Evolutionary conservation across 768 basidiomycete species (phyloP).

Genomic region (Epithele typhae): DNA sequence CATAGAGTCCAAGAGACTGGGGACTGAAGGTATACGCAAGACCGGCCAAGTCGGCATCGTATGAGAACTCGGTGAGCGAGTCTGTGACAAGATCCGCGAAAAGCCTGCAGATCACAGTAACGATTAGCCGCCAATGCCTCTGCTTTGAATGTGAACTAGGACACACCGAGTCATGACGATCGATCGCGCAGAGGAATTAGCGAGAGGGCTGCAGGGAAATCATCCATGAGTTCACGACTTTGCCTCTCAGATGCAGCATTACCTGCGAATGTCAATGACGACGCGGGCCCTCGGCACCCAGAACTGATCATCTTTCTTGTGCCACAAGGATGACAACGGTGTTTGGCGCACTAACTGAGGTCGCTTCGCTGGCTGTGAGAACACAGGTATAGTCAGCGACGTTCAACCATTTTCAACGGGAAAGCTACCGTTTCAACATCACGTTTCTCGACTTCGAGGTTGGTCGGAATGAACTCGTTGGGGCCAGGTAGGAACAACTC

Average conservation of each 20-base stretch:
- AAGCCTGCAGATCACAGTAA: slow-evolving; percentile 56
- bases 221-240: not conserved
- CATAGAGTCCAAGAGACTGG: slow-evolving; percentile 59
- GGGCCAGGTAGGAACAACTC: slow-evolving; percentile 78
- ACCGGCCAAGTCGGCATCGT: slow-evolving; percentile 91
- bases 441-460: slow-evolving; percentile 78
- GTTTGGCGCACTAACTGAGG: slow-evolving; percentile 77
- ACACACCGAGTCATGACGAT: slow-evolving; percentile 68
- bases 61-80: slow-evolving; percentile 84
- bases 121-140: no score
- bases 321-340: slow-evolving; percentile 74
- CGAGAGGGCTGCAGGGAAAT: slow-evolving; percentile 52
- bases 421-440: slow-evolving; percentile 53
- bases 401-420: not conserved
- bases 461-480: slow-evolving; percentile 88
- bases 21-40: slow-evolving; percentile 66
- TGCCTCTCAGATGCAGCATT: slow-evolving; percentile 29
- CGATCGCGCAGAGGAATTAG: slow-evolving; percentile 60
- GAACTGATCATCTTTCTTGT: slow-evolving; percentile 96
- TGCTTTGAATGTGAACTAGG: no score
- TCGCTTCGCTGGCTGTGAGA: slow-evolving; percentile 59
- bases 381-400: not conserved
- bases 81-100: slow-evolving; percentile 86
- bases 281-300: slow-evolving; percentile 90
- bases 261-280: slow-evolving; percentile 71